Evolutionary conservation across 345 rosid genomes (phyloP), one percentile per base, ranked within the genome.

Genomic region (Syzygium oleosum): DNA sequence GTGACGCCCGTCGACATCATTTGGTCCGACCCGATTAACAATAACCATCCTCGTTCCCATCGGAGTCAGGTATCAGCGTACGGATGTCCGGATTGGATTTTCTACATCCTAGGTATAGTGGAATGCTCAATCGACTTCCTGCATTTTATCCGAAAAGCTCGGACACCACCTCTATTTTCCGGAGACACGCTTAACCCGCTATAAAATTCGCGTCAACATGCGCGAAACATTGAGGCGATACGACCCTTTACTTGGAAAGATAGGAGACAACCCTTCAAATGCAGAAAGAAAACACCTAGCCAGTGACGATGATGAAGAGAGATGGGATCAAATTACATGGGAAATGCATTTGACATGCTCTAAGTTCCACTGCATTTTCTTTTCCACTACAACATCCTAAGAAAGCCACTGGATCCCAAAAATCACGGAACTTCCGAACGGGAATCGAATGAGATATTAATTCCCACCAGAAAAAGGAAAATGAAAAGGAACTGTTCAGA

Each of bases 361-460:
- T 73, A 43, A 73, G 49, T 38, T 73, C 38, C 83, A 19, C 83
- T 1, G 14, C 49, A 73, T 84, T 84, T 49, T 52, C 85, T n/a
- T 84, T 23, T 58, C 85, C 85, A 55, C 68, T 49, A 87, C 88
- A 0, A 51, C 34, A 23, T 25, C 46, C 49, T 59, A 84, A 29
- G 63, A 85, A 61, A 84, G 65, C 51, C 86, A 87, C 52, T 25
- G 31, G 38, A 38, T 53, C 65, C 55, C 55, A 86, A 17, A 85
- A 43, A 87, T 34, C 80, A 61, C 27, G 55, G 19, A 38, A 38
- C 51, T 34, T 31, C 61, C 10, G 52, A 23, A 73, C 11, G 88
- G 87, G 89, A 85, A 61, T 63, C 87, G 23, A 88, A 88, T 78
- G 84, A 88, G 89, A 54, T 54, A 88, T 88, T 88, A 51, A 52